phyloP scores from a whole-genome alignment of 768 basidiomycete species.

The Leccinum truebloodii region DNA sequence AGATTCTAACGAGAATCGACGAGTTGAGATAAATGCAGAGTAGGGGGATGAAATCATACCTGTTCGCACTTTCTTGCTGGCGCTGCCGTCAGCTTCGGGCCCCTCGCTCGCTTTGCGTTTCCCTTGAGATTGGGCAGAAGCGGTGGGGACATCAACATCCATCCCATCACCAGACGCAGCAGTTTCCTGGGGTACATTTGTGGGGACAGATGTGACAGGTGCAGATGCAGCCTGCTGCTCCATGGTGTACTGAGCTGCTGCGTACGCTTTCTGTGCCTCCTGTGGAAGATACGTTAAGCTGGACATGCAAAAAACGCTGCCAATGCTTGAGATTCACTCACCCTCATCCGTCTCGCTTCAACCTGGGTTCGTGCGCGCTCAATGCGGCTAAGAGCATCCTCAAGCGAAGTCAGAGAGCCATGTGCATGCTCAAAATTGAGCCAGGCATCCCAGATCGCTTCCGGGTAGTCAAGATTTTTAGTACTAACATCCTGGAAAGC shows the following conservation, averaged over 20 bases:
- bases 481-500: slow-evolving; percentile 65
- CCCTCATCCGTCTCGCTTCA: slow-evolving; percentile 65
- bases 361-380: slow-evolving; percentile 64
- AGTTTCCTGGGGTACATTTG: slow-evolving; percentile 1
- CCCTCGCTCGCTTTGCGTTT: slow-evolving; percentile 69
- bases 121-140: slow-evolving; percentile 42
- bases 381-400: slow-evolving; percentile 61
- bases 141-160: slow-evolving; percentile 40
- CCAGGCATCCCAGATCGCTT: slow-evolving; percentile 92
- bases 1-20: slow-evolving; percentile 36
- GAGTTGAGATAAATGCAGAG: neutral
- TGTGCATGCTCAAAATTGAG: slow-evolving; percentile 82
- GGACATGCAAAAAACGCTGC: neutral
- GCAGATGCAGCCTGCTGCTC: slow-evolving; percentile 41
- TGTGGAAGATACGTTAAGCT: slow-evolving; percentile 23
- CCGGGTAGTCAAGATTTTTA: slow-evolving; percentile 91
- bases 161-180: slow-evolving; percentile 30
- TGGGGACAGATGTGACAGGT: slow-evolving; percentile 29
- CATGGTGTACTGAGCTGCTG: slow-evolving; percentile 47
- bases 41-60: slow-evolving; percentile 43
- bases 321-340: slow-evolving; percentile 27
- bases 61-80: slow-evolving; percentile 62
- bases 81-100: slow-evolving; percentile 37
- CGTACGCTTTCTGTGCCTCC: slow-evolving; percentile 64
- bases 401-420: slow-evolving; percentile 69